Conservation (phyloP, 1,284 basidiomycete genomes). For the Clitocybe nebularis region DNA sequence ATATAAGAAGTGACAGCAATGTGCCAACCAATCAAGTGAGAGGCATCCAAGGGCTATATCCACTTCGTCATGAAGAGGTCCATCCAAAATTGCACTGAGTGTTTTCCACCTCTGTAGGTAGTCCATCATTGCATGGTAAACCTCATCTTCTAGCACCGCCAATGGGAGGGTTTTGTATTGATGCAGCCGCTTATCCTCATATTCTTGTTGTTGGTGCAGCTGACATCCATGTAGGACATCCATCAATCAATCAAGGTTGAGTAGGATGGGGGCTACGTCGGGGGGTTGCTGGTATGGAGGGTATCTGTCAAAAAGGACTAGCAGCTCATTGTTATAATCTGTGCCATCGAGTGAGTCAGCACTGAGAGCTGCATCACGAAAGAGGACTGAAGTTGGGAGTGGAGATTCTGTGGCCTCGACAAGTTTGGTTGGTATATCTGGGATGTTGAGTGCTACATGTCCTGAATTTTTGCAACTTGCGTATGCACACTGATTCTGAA, state of each 20-base stretch:
- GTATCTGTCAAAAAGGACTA: not conserved
- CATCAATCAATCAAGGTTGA: not conserved
- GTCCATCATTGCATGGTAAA: not conserved
- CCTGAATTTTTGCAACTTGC: not conserved
- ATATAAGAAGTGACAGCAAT: not conserved
- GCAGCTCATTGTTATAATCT: not conserved
- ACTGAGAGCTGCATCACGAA: not conserved
- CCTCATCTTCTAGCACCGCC: not conserved
- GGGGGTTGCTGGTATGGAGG: not conserved
- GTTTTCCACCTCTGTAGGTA: not conserved
- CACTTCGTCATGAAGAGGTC: not conserved
- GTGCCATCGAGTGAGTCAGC: conserved; percentile 1
- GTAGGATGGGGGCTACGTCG: not conserved
- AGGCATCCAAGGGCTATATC: not conserved
- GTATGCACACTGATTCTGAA: conserved; percentile 6
- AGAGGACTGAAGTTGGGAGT: not conserved
- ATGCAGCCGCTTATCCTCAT: not conserved
- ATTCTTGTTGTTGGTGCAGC: not conserved
- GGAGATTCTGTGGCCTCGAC: not conserved
- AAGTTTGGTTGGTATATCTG: not conserved
- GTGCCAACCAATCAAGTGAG: not conserved
- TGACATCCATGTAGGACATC: not conserved
- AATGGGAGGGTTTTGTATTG: not conserved
- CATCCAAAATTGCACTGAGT: not conserved
- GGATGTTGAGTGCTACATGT: not conserved